Conservation (phyloP, 805 yeast genomes). For the Saccharomycopsis olivae region DNA sequence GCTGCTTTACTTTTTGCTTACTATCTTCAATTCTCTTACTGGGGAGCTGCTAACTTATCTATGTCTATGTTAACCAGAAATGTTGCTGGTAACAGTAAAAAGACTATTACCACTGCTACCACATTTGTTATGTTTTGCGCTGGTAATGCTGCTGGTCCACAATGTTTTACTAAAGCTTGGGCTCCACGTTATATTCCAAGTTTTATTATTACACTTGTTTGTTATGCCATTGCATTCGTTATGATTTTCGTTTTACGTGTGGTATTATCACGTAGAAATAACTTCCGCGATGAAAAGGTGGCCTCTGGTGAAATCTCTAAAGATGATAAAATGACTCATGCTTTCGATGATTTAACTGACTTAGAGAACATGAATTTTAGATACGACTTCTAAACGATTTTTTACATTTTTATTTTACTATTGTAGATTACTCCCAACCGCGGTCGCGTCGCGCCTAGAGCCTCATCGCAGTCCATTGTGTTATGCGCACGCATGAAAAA, state of each 20-base stretch:
- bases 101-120: slow-evolving; percentile 37
- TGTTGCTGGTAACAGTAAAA: slow-evolving; percentile 69
- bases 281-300: slow-evolving; percentile 29
- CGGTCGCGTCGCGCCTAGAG: too few species aligned
- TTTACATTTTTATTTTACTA: background rate
- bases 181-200: slow-evolving; percentile 41
- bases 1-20: slow-evolving; percentile 25
- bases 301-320: slow-evolving; percentile 20
- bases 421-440: too few species aligned
- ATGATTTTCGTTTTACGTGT: slow-evolving; percentile 25
- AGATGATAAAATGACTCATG: slow-evolving; percentile 28
- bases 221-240: slow-evolving; percentile 34
- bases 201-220: slow-evolving; percentile 39
- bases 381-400: slow-evolving; percentile 20
- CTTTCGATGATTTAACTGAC: slow-evolving; percentile 34
- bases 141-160: slow-evolving; percentile 49
- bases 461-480: too few species aligned
- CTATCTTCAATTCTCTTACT: slow-evolving; percentile 23
- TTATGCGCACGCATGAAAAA: too few species aligned
- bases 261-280: slow-evolving; percentile 30
- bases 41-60: slow-evolving; percentile 22
- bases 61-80: slow-evolving; percentile 26
- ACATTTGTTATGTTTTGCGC: slow-evolving; percentile 53
- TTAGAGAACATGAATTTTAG: slow-evolving; percentile 29
- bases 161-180: slow-evolving; percentile 32